Base-by-base conservation (phyloP, 345 rosid species). In the Diplotaxis tenuifolia region DNA sequence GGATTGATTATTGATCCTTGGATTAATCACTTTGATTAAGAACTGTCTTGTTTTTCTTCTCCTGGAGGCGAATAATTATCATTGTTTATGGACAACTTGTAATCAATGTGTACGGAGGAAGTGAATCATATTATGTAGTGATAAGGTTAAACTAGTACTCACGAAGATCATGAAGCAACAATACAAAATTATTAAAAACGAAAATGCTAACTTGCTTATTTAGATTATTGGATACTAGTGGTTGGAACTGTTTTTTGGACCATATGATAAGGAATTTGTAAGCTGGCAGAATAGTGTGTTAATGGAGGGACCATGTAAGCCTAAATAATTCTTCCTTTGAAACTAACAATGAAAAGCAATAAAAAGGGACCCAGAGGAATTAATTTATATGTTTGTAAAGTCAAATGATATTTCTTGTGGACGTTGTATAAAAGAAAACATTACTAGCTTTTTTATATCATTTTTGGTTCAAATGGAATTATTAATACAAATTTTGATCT, bases 201-300 rank as follows among this genome's bases (percentile, higher is more conserved):
- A 28, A n/a, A n/a, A 29, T 4, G 52, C 28, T 56, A 15, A 47
- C 49, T 67, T 1, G 61, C 8, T 16, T 15, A 47, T 16, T 49
- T 16, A 47, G 54, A 68, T 61, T 12, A 68, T 60, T 68, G 68
- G 50, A 45, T 45, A 42, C 54, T 61, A 62, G 74, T 75, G 70
- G 74, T 68, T 75, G 70, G 78, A 67, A 67, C 68, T 75, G 68
- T 67, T 68, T 54, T 62, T 69, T 62, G 79, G 79, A 53, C 79
- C 79, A 61, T 75, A 75, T 53, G 65, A 45, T 67, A 62, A 69
- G 70, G 65, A 75, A 68, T 69, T 69, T 69, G 70, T 40, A 40
- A 62, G 79, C 74, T 75, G 74, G 74, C 79, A 69, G 38, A 63
- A 62, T 62, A 62, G 74, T 68, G 58, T 28, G 47, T 62, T 62